phyloP scores from a whole-genome alignment of 148 eudicot species.

The Cornus suecica region DNA sequence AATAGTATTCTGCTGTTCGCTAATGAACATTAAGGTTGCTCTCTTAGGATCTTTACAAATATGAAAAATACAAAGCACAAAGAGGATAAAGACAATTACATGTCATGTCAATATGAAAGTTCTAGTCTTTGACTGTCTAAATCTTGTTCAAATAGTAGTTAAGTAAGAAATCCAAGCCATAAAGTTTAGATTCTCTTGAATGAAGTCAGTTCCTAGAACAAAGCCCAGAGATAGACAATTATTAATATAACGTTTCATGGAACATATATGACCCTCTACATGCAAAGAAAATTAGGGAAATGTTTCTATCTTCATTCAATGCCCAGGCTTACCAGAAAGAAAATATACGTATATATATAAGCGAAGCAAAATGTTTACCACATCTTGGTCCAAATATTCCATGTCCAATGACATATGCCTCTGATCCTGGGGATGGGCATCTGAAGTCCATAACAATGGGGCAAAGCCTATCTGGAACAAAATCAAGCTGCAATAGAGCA shows the following conservation, averaged over 20 bases:
- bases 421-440: slow-evolving; percentile 73
- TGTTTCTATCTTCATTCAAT: not conserved
- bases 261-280: not conserved
- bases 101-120: no score
- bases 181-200: not conserved
- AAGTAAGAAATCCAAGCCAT: not conserved
- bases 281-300: not conserved
- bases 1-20: not conserved
- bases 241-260: not conserved
- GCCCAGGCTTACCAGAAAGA: not conserved
- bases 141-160: not conserved
- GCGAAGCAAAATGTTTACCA: slow-evolving; percentile 38
- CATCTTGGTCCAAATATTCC: slow-evolving; percentile 93
- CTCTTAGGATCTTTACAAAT: not conserved
- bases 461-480: slow-evolving; percentile 55
- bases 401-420: slow-evolving; percentile 82
- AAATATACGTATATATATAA: not conserved
- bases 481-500: slow-evolving; percentile 74
- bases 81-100: not conserved
- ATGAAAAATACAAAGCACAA: no score
- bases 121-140: not conserved
- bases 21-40: not conserved
- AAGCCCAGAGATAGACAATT: not conserved
- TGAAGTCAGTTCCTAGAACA: not conserved
- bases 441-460: slow-evolving; percentile 59